Evolutionary conservation across 768 basidiomycete genomes (phyloP), one percentile per base, ranked within the genome.

Genomic region (Serpula lacrymans): DNA sequence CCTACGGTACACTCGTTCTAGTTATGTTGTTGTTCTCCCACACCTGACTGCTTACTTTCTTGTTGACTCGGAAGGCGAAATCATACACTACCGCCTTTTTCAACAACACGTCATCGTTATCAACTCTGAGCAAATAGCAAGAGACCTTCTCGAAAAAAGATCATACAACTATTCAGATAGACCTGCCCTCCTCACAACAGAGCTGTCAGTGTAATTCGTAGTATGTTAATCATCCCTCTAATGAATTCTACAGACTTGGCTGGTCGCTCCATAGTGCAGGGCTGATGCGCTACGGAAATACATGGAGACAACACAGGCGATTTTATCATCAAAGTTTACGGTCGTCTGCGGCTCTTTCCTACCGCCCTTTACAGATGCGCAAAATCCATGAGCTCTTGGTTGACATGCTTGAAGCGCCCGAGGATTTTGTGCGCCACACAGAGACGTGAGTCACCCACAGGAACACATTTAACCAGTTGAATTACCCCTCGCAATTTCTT

Each of bases 111-210:
- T 62, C 6, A 45, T 68, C 14, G 39, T 68, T 16, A 46, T 68
- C 12, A 68, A 63, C 42, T 65, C 64, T 6, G 36, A 49, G 23
- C 50, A 59, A 22, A 57, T 56, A 3, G 52, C 58, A 1, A 48
- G 43, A 3, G 67, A 68, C 13, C 46, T 70, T 10, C 52, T 70
- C n/a, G 63, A 69, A 18, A 63, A 59, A 39, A 54, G 63, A 3
- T 65, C 67, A 13, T 50, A 58, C 25, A 60, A 58, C 34, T 67
- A 67, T 46, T 63, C 68, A 10, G 66, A 65, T 46, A 52, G 68
- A 12, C 62, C 62, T 6, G n/a, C 8, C 8, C 6, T 33, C 31
- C 31, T 6, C 6, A 33, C 31, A 13, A 12, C 14, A 37, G 20
- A 14, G 17, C 31, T 14, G 31, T 33, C 14, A 7, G 31, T 33